A percentile compares a stretch with the other conserved stretches of the same genome.
These are phyloP conservation scores for Silene vulgaris DNA, from an alignment of 179 eudicot genomes.

Conservation along the genomic window DNA sequence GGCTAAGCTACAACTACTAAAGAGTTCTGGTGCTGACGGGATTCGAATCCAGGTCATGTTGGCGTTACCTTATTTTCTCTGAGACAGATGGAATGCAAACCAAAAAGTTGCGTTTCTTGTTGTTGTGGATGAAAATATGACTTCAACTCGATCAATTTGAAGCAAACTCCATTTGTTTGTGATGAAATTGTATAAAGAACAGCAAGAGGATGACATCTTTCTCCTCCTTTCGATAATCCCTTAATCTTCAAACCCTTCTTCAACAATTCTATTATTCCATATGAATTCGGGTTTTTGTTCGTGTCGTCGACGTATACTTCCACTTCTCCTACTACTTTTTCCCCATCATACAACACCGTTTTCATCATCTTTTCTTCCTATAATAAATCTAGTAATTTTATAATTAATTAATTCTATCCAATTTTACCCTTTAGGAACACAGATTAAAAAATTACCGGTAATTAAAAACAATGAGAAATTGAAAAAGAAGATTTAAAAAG, in stretches of 20 bases:
- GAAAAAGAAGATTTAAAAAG: background rate
- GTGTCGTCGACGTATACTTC: slow-evolving; percentile 47
- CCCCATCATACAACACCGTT: slow-evolving; percentile 64
- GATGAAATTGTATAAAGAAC: slow-evolving; percentile 59
- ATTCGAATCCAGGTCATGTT: background rate
- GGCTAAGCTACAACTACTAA: background rate
- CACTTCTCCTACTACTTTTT: slow-evolving; percentile 70
- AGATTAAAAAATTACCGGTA: background rate
- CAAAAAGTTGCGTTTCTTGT: slow-evolving; percentile 57
- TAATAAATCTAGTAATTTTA: background rate
- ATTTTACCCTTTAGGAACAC: background rate
- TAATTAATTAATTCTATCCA: no score
- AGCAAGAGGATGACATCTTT: slow-evolving; percentile 89
- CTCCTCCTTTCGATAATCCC: slow-evolving; percentile 61
- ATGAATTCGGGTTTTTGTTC: slow-evolving; percentile 16
- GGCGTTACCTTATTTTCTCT: slow-evolving; percentile 86
- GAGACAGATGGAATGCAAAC: slow-evolving; percentile 80
- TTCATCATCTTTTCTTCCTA: slow-evolving; percentile 27
- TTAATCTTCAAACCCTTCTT: slow-evolving; percentile 61
- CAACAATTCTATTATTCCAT: slow-evolving; percentile 10
- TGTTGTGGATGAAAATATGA: slow-evolving; percentile 23
- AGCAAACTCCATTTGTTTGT: slow-evolving; percentile 38
- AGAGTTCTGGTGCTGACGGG: background rate
- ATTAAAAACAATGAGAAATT: background rate
- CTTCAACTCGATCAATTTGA: slow-evolving; percentile 73